These are phyloP conservation scores for Raffaelea arxii DNA, from an alignment of 2,329 filamentous ascomycete species.

Conservation along the genomic window DNA sequence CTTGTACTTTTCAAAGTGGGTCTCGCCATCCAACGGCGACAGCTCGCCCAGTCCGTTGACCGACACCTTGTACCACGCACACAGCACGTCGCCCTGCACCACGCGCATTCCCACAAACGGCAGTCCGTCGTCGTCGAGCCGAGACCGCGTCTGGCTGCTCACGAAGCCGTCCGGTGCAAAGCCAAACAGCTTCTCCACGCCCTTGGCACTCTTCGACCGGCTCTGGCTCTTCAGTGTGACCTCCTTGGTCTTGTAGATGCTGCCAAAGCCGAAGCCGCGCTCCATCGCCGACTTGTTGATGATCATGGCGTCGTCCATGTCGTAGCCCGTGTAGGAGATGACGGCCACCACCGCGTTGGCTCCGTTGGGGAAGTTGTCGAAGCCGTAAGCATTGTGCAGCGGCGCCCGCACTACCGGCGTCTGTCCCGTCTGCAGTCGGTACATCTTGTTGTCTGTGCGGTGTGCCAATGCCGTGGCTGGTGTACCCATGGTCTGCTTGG, in stretches of 20 bases:
- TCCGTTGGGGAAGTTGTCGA: conserved; percentile 97
- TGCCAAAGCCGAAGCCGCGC: conserved; percentile 88
- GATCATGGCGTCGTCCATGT: conserved; percentile 99
- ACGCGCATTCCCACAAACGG: conserved; percentile 72
- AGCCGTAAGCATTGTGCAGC: conserved; percentile 88
- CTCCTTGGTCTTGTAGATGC: conserved; percentile 96
- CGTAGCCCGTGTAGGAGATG: conserved; percentile 97
- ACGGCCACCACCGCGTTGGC: conserved; percentile 94
- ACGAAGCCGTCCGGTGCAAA: conserved; percentile 73
- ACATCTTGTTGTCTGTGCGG: conserved; percentile 95
- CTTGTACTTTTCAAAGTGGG: conserved; percentile 89
- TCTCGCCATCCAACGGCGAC: conserved; percentile 76
- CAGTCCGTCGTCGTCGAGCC: conserved; percentile 79
- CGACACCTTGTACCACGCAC: conserved; percentile 81
- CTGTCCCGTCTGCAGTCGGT: conserved; percentile 88
- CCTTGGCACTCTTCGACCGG: conserved; percentile 54
- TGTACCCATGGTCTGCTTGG: conserved; percentile 98
- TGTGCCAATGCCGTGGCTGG: conserved; percentile 75
- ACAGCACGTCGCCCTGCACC: conserved; percentile 72
- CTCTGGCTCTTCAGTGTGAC: conserved; percentile 75
- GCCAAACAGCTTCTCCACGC: conserved; percentile 75
- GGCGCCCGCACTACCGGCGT: conserved; percentile 88
- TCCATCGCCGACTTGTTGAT: conserved; percentile 96
- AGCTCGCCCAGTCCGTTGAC: conserved; percentile 69
- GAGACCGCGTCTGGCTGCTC: conserved; percentile 58